Percentiles rank a stretch among this genome's conserved stretches.
These are phyloP conservation scores for Knoxia roxburghii DNA, from an alignment of 257 asterid species.

Conservation along the genomic window DNA sequence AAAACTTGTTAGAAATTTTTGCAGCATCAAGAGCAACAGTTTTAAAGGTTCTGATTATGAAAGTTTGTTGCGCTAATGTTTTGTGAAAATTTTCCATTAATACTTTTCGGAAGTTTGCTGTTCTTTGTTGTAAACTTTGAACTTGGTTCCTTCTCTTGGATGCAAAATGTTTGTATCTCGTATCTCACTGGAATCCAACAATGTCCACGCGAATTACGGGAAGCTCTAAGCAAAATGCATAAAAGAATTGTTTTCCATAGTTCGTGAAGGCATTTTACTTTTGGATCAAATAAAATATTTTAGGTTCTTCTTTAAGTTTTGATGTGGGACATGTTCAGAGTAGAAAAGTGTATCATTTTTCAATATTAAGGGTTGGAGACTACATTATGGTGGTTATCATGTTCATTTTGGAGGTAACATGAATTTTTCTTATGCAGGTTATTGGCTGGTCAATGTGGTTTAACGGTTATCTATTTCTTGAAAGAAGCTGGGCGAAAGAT, in stretches of 20 bases:
- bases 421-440: conserved; percentile 52
- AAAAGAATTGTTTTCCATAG: neutral
- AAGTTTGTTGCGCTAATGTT: neutral
- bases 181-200: neutral
- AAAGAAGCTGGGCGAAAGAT: conserved; percentile 95
- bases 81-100: too few species aligned
- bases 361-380: neutral
- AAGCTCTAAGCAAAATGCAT: neutral
- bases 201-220: neutral
- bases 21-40: neutral
- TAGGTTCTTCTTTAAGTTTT: neutral
- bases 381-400: neutral
- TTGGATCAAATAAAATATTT: neutral
- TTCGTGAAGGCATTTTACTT: neutral
- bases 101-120: too few species aligned
- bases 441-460: conserved; percentile 99
- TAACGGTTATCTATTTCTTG: conserved; percentile 84
- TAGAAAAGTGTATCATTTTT: neutral
- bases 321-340: neutral
- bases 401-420: neutral
- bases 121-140: neutral
- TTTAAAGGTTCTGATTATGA: neutral
- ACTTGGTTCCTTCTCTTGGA: neutral
- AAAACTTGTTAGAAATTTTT: too few species aligned
- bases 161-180: neutral